Percentiles rank a stretch among this genome's conserved stretches.
Conservation (phyloP, 345 rosid species). For the Populus alba region DNA sequence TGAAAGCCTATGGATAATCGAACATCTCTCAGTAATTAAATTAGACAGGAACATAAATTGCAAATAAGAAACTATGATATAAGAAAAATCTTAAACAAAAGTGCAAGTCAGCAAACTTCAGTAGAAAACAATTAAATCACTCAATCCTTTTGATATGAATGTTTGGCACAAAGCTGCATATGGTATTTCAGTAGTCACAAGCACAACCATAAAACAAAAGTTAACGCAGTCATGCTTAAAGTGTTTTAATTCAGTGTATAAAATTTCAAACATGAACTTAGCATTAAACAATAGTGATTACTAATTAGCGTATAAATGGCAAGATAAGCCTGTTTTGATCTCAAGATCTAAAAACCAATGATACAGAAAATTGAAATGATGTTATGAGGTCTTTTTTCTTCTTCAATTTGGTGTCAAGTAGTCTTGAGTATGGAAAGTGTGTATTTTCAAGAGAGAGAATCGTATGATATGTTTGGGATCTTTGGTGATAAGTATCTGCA, state of each 20-base stretch:
- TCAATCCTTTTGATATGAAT: background rate
- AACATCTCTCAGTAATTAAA: conserved; percentile 49
- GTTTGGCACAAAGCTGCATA: background rate
- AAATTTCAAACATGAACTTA: background rate
- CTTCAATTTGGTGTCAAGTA: background rate
- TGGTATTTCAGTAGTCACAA: background rate
- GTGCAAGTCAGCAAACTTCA: background rate
- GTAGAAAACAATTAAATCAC: background rate
- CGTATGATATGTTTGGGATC: too few species aligned
- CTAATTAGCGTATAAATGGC: background rate
- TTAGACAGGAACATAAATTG: conserved; percentile 21
- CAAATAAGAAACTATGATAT: background rate
- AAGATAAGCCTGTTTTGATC: background rate
- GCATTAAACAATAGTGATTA: background rate
- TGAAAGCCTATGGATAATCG: conserved; percentile 82
- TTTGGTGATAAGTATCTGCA: too few species aligned
- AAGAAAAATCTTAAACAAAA: background rate
- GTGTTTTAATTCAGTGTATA: background rate
- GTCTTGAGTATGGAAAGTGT: too few species aligned
- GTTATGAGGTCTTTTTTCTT: too few species aligned
- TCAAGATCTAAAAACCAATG: background rate
- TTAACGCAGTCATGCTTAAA: background rate
- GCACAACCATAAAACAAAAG: background rate
- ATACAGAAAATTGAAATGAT: background rate
- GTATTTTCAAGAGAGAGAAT: too few species aligned